These are phyloP conservation scores for Chlorella ohadii DNA, from an alignment of 139 green algal species.

Conservation along the genomic window DNA sequence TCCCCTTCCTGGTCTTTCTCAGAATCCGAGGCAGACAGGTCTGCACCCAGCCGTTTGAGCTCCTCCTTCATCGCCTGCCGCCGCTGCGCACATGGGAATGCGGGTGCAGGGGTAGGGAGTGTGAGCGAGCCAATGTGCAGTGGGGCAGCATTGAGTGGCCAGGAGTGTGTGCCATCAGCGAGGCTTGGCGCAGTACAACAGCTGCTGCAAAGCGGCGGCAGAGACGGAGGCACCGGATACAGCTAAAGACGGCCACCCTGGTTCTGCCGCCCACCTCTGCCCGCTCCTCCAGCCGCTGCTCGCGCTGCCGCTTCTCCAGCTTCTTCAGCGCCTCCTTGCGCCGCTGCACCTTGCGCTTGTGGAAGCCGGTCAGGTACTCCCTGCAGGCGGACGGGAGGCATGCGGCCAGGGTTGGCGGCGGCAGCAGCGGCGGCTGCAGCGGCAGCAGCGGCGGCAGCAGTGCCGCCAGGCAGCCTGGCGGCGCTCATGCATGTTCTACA, in stretches of 20 bases:
- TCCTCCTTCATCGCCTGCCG: slow-evolving; percentile 59
- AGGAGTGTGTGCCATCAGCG: no score
- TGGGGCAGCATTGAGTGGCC: no score
- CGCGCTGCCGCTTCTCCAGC: slow-evolving; percentile 49
- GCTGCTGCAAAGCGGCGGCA: no score
- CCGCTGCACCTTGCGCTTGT: slow-evolving; percentile 75
- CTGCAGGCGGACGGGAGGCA: slow-evolving; percentile 25
- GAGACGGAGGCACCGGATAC: no score
- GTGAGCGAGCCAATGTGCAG: no score
- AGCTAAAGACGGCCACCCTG: no score
- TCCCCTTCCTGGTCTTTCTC: not conserved
- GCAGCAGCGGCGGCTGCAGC: not conserved
- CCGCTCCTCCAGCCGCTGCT: slow-evolving; percentile 59
- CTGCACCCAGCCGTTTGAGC: slow-evolving; percentile 23
- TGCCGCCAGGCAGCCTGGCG: not conserved
- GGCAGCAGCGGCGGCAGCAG: not conserved
- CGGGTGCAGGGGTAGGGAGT: no score
- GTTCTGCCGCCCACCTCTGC: slow-evolving; percentile 68
- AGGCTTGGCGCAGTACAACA: no score
- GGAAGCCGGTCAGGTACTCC: slow-evolving; percentile 76
- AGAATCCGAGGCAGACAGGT: not conserved
- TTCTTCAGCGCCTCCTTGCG: slow-evolving; percentile 70
- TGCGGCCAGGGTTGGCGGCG: no score
- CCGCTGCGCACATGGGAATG: no score
- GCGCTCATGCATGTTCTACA: no score